phyloP scores from a whole-genome alignment of 306 rosid genomes.

The Fragaria iinumae region DNA sequence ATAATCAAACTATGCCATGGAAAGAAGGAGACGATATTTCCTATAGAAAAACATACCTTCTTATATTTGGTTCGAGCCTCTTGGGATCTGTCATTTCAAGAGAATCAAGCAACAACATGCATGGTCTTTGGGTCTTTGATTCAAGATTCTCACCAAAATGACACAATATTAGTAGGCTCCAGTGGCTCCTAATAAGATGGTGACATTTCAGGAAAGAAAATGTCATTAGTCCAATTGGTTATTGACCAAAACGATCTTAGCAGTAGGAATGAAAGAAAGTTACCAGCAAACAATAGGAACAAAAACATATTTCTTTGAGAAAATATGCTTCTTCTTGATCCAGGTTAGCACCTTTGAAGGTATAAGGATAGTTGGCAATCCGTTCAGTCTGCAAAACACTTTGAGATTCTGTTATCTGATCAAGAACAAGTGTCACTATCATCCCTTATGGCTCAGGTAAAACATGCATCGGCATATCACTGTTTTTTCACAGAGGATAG shows the following conservation, averaged over 20 bases:
- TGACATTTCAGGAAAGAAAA: constrained; percentile 26
- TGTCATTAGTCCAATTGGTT: constrained; percentile 4
- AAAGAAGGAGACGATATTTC: background rate
- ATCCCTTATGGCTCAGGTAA: too few species aligned
- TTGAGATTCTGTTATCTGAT: too few species aligned
- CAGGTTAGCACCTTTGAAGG: too few species aligned
- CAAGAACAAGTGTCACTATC: too few species aligned
- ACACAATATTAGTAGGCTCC: constrained; percentile 80
- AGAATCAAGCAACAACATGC: constrained; percentile 84
- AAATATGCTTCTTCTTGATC: constrained; percentile 57
- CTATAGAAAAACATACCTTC: constrained; percentile 45
- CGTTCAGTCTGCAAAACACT: too few species aligned
- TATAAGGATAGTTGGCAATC: too few species aligned
- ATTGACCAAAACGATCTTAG: background rate
- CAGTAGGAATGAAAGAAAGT: constrained; percentile 17
- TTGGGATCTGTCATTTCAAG: constrained; percentile 57
- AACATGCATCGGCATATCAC: too few species aligned
- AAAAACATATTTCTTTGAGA: constrained; percentile 71
- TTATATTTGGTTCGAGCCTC: constrained; percentile 69
- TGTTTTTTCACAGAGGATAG: too few species aligned
- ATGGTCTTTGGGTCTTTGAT: constrained; percentile 44
- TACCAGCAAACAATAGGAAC: constrained; percentile 90
- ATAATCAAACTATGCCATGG: background rate
- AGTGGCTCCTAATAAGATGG: constrained; percentile 59
- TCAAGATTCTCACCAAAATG: constrained; percentile 56